Conservation (phyloP, 2,329 filamentous ascomycete species). For the Aphanoascus verrucosus region DNA sequence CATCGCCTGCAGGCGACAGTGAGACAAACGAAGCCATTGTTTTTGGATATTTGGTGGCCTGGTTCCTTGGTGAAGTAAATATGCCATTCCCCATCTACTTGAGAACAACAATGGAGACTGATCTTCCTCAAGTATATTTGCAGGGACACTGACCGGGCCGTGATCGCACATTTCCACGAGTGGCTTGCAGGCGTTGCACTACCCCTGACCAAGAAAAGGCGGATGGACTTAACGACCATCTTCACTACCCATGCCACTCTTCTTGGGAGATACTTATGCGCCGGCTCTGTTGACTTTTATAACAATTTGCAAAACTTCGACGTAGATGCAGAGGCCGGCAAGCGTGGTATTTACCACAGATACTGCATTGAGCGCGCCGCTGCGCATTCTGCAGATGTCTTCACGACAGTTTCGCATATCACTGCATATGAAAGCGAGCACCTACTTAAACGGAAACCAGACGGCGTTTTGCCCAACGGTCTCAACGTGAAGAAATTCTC, state of each 20-base stretch:
- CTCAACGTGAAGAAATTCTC: conserved; percentile 98
- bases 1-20: conserved; percentile 79
- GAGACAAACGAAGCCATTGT: conserved; percentile 97
- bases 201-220: conserved; percentile 81
- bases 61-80: conserved; percentile 91
- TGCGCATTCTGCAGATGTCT: conserved; percentile 86
- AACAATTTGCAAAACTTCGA: conserved; percentile 97
- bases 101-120: conserved; percentile 9
- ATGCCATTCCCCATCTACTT: background rate
- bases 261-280: conserved; percentile 89
- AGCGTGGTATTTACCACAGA: conserved; percentile 94
- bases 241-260: conserved; percentile 97
- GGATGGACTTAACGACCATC: conserved; percentile 94
- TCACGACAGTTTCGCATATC: conserved; percentile 97
- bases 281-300: conserved; percentile 97
- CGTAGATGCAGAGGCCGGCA: conserved; percentile 90
- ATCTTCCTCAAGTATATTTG: conserved; percentile 61
- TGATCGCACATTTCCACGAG: conserved; percentile 98
- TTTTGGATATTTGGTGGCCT: conserved; percentile 92
- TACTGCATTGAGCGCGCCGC: conserved; percentile 96
- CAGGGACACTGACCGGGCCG: conserved; percentile 81
- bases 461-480: conserved; percentile 91
- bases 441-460: conserved; percentile 90
- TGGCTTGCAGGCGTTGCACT: conserved; percentile 93
- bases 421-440: conserved; percentile 98